These are phyloP conservation scores for Letharia columbiana DNA, from an alignment of 495 filamentous ascomycete species.

Conservation along the genomic window DNA sequence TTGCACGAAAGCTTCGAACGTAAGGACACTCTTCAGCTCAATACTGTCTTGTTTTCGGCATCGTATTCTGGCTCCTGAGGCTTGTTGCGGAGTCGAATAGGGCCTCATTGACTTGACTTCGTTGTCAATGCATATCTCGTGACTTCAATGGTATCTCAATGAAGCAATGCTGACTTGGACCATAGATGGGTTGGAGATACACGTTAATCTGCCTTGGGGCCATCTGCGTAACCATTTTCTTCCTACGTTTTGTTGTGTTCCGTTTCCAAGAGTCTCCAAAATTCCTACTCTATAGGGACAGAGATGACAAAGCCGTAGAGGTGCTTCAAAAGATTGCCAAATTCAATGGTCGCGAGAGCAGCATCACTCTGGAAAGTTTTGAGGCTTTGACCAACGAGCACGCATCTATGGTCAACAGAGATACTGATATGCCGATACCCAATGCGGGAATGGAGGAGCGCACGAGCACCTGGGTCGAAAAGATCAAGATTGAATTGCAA, in stretches of 20 bases:
- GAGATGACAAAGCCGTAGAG: conserved; percentile 35
- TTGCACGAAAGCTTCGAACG: conserved; percentile 36
- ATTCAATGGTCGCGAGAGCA: conserved; percentile 32
- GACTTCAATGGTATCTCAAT: not conserved
- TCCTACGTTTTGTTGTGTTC: conserved; percentile 39
- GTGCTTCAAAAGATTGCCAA: conserved; percentile 36
- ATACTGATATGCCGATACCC: conserved; percentile 23
- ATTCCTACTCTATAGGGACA: conserved; percentile 36
- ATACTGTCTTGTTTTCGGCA: not conserved
- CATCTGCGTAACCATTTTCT: conserved; percentile 37
- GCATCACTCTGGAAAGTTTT: conserved; percentile 30
- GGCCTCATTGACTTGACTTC: not conserved
- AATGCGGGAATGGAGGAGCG: conserved; percentile 27
- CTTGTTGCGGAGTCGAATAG: not conserved
- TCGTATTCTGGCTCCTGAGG: not conserved
- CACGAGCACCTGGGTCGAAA: conserved; percentile 25
- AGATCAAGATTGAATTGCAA: conserved; percentile 30
- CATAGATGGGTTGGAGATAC: conserved; percentile 39
- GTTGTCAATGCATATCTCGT: not conserved
- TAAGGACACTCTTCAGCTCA: not conserved
- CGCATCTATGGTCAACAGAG: conserved; percentile 7
- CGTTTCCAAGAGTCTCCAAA: conserved; percentile 40
- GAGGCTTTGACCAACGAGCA: conserved; percentile 28
- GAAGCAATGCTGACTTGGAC: not conserved
- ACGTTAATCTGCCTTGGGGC: conserved; percentile 35